phyloP scores from a whole-genome alignment of 2,329 filamentous ascomycete species.

The Microsporum ferrugineum region DNA sequence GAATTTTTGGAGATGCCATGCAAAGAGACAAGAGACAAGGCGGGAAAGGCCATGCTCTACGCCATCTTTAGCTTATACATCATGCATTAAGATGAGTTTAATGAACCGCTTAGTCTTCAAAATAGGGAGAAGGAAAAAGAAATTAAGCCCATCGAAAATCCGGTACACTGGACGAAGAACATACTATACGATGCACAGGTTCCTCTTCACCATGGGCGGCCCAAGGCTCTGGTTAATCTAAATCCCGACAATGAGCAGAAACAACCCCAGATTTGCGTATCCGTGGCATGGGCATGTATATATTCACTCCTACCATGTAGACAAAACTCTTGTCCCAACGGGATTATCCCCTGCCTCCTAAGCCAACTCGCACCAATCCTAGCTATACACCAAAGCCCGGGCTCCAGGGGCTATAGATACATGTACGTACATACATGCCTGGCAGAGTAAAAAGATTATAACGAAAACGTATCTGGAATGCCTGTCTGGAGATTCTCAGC shows the following conservation, averaged over 20 bases:
- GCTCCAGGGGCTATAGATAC: not conserved
- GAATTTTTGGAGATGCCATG: not conserved
- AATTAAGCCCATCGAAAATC: not conserved
- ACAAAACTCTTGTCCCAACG: not conserved
- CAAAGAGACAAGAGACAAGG: not conserved
- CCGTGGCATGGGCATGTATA: not conserved
- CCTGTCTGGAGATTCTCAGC: not conserved
- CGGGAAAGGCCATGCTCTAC: not conserved
- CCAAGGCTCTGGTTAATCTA: conserved; percentile 3
- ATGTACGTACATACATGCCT: not conserved
- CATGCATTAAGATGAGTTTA: not conserved
- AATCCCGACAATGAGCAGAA: not conserved
- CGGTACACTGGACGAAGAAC: not conserved
- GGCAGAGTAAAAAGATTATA: not conserved
- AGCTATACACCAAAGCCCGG: not conserved
- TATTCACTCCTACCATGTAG: too few species aligned
- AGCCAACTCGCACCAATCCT: not conserved
- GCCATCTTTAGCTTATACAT: not conserved
- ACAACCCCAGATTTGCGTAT: conserved; percentile 1
- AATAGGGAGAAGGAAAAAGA: not conserved
- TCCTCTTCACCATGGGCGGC: not conserved
- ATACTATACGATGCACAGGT: not conserved
- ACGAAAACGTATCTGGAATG: not conserved
- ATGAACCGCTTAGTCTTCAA: not conserved
- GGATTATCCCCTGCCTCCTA: not conserved